Percentiles rank a stretch among this genome's conserved stretches.
phyloP scores from a whole-genome alignment of 2,329 filamentous ascomycete species.

The Fusarium citri region DNA sequence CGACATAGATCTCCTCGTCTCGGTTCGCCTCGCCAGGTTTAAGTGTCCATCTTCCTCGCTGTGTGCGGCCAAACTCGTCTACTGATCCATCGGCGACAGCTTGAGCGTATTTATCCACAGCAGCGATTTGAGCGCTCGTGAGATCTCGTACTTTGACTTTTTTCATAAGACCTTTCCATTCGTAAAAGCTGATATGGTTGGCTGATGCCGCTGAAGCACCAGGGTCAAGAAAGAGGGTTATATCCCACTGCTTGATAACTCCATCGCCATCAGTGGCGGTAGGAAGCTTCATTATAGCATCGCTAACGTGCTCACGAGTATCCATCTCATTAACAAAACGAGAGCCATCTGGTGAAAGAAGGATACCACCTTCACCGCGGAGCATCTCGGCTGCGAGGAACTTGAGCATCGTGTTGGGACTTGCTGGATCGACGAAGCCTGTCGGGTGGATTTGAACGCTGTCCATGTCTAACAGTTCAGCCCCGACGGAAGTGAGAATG shows the following conservation, averaged over 20 bases:
- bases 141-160: conserved; percentile 67
- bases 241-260: conserved; percentile 64
- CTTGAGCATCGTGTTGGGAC: conserved; percentile 61
- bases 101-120: conserved; percentile 62
- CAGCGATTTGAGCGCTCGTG: conserved; percentile 51
- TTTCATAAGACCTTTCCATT: conserved; percentile 70
- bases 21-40: conserved; percentile 55
- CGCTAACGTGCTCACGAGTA: conserved; percentile 68
- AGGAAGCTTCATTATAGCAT: conserved; percentile 59
- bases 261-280: conserved; percentile 47
- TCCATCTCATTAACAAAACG: conserved; percentile 73
- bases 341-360: conserved; percentile 59
- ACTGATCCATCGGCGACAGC: conserved; percentile 53
- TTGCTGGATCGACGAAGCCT: conserved; percentile 68
- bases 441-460: conserved; percentile 74
- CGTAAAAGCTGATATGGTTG: conserved; percentile 71
- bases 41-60: conserved; percentile 68
- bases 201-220: conserved; percentile 64
- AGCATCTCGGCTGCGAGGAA: conserved; percentile 73
- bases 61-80: conserved; percentile 61
- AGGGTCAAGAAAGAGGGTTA: conserved; percentile 69
- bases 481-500: conserved; percentile 55
- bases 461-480: conserved; percentile 62
- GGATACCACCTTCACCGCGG: conserved; percentile 70
- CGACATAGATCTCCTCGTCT: conserved; percentile 67